These are phyloP conservation scores for Westerdykella aurantiaca DNA, from an alignment of 2,329 filamentous ascomycete species.

Conservation along the genomic window DNA sequence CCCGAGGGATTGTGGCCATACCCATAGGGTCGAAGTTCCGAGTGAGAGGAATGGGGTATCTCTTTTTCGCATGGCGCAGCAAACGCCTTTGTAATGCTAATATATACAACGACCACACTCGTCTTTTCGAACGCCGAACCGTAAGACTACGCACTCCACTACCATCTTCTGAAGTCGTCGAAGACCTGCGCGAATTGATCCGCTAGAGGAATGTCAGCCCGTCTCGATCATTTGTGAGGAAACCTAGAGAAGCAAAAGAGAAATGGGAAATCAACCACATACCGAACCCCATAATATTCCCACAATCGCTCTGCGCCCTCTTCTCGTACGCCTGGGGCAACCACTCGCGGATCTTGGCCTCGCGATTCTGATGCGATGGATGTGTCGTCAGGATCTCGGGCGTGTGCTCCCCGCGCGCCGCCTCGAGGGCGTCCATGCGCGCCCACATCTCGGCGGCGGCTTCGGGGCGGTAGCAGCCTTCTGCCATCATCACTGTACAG, in stretches of 20 bases:
- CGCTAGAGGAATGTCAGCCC: too few relatives aligned
- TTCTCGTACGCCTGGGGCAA: constrained; percentile 12
- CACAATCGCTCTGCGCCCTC: not conserved
- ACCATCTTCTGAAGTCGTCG: too few relatives aligned
- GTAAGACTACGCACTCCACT: too few relatives aligned
- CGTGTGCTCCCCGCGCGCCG: constrained; percentile 44
- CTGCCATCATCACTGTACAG: constrained; percentile 64
- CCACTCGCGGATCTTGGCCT: constrained; percentile 61
- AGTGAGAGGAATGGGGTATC: too few relatives aligned
- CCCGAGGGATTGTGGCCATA: too few relatives aligned
- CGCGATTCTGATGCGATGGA: constrained; percentile 61
- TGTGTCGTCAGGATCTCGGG: constrained; percentile 74
- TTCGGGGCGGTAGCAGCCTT: constrained; percentile 68
- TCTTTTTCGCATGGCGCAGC: too few relatives aligned
- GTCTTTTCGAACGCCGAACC: too few relatives aligned
- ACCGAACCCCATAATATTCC: not conserved
- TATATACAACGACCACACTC: too few relatives aligned
- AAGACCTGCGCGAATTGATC: too few relatives aligned
- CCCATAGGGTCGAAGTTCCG: too few relatives aligned
- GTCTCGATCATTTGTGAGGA: not conserved
- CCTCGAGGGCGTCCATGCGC: constrained; percentile 54
- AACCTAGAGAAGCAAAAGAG: too few relatives aligned
- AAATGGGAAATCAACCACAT: constrained; percentile 1
- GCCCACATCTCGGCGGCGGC: constrained; percentile 59
- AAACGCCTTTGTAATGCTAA: too few relatives aligned